Percentiles rank a stretch among this genome's conserved stretches.
These are phyloP conservation scores for Trichophyton equinum DNA, from an alignment of 2,329 filamentous ascomycete genomes.

Conservation along the genomic window DNA sequence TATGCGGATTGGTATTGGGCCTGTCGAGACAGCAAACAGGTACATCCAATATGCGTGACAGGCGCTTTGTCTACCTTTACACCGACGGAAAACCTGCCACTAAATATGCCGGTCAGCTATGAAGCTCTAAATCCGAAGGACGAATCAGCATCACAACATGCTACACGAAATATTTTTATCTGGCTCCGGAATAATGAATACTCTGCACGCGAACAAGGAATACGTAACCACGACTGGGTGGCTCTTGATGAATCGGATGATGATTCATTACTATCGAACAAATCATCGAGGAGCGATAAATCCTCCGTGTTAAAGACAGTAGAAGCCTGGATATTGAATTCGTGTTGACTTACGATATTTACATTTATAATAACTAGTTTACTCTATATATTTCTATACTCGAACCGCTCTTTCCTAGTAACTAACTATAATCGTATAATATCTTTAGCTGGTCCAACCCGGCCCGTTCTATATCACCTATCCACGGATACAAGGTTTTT, in stretches of 20 bases:
- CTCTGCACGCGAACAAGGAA: constrained; percentile 7
- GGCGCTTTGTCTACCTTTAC: not conserved
- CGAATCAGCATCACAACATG: constrained; percentile 17
- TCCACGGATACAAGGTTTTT: too few species aligned
- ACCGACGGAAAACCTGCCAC: not conserved
- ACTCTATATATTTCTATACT: too few species aligned
- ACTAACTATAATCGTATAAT: too few species aligned
- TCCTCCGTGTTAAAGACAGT: not conserved
- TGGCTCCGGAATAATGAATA: constrained; percentile 19
- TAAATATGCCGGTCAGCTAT: constrained; percentile 4
- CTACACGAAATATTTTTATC: constrained; percentile 21
- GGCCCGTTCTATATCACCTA: too few species aligned
- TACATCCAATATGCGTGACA: not conserved
- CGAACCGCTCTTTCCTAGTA: too few species aligned
- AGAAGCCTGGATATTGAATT: not conserved
- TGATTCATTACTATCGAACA: not conserved
- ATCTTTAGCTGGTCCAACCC: too few species aligned
- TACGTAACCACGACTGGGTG: constrained; percentile 9
- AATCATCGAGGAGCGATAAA: not conserved
- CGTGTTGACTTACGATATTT: too few species aligned
- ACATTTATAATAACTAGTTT: not conserved
- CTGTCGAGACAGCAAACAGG: constrained; percentile 5
- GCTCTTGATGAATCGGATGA: constrained; percentile 9
- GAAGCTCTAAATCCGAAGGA: constrained; percentile 7
- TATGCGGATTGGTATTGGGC: constrained; percentile 9